These are phyloP conservation scores for Phytopythium ostracodes DNA, from an alignment of 352 stramenopile genomes.

Conservation along the genomic window DNA sequence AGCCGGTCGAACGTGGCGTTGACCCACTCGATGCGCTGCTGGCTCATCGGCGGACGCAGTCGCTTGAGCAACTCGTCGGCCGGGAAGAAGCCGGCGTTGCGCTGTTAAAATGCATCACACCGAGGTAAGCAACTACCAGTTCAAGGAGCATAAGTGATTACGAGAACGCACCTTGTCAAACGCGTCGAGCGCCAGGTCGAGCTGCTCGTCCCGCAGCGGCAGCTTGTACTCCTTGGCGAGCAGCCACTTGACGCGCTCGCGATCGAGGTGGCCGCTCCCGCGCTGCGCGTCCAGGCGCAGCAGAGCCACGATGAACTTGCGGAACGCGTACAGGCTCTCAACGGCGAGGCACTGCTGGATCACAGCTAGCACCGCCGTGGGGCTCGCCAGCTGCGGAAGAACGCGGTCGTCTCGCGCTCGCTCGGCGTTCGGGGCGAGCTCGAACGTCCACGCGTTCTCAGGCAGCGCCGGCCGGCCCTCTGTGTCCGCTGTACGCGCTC, in stretches of 20 bases:
- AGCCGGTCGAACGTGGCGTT: slow-evolving; percentile 44
- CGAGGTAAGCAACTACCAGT: no score
- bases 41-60: slow-evolving; percentile 34
- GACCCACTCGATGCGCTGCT: slow-evolving; percentile 32
- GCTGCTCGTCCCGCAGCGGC: slow-evolving; percentile 67
- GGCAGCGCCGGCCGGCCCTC: slow-evolving; percentile 41
- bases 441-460: slow-evolving; percentile 66
- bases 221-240: slow-evolving; percentile 44
- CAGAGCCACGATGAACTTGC: slow-evolving; percentile 39
- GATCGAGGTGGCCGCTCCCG: slow-evolving; percentile 50
- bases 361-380: slow-evolving; percentile 36
- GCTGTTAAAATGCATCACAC: slow-evolving; percentile 15
- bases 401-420: slow-evolving; percentile 43
- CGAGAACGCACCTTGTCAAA: slow-evolving; percentile 51
- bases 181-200: slow-evolving; percentile 63
- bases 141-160: no score
- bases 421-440: slow-evolving; percentile 31
- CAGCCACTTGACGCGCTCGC: slow-evolving; percentile 65
- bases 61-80: slow-evolving; percentile 35
- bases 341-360: slow-evolving; percentile 48
- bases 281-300: slow-evolving; percentile 30
- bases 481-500: slow-evolving; percentile 63
- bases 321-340: slow-evolving; percentile 64
- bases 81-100: slow-evolving; percentile 57
- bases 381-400: slow-evolving; percentile 38